phyloP scores from a whole-genome alignment of 768 basidiomycete species.

The Lepiota subincarnata region DNA sequence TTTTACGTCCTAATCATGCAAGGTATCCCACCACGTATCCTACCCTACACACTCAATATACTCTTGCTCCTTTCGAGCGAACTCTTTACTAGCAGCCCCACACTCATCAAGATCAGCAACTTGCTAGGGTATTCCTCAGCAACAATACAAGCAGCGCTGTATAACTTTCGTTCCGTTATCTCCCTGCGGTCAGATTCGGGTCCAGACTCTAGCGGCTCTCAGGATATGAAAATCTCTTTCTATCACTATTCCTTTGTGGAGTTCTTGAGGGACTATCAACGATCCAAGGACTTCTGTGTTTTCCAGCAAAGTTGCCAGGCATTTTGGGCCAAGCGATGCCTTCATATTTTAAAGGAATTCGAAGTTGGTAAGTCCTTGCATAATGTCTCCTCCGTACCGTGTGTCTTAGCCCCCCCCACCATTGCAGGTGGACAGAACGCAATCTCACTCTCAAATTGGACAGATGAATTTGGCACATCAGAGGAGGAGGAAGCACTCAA shows the following conservation, averaged over 20 bases:
- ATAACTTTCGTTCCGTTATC: slow-evolving; percentile 5
- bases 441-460: background rate
- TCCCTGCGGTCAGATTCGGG: background rate
- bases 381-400: background rate
- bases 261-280: background rate
- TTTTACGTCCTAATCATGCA: slow-evolving; percentile 1
- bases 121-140: slow-evolving; percentile 3
- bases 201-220: background rate
- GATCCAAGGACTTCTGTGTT: slow-evolving; percentile 1
- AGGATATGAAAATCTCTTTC: background rate
- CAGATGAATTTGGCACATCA: background rate
- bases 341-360: slow-evolving; percentile 4
- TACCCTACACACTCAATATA: background rate
- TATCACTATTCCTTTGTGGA: slow-evolving; percentile 11
- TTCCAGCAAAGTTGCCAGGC: background rate
- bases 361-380: background rate
- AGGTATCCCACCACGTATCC: background rate
- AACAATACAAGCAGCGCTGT: background rate
- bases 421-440: background rate
- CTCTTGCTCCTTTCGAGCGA: background rate
- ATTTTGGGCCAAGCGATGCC: slow-evolving; percentile 4
- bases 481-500: background rate
- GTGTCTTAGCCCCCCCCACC: background rate
- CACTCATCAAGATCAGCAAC: background rate
- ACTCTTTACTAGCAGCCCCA: background rate